Base-by-base conservation (phyloP, 441 rosid genomes). In the Arabidopsis hybrid region DNA sequence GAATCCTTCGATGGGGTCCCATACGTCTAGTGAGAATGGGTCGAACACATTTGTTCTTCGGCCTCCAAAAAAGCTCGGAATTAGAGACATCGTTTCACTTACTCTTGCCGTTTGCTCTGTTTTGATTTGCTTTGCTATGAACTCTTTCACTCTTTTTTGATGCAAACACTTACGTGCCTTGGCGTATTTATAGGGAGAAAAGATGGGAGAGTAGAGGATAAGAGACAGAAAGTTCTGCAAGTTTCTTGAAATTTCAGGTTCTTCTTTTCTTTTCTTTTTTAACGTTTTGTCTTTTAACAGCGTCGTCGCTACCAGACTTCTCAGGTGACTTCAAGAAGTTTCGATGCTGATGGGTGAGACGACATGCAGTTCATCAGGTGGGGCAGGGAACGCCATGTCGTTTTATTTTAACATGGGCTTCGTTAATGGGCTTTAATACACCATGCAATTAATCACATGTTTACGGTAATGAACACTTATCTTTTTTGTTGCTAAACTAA, bases 11-110 rank as follows among this genome's bases (percentile, higher is more conserved):
- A 78, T 80, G 0, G 89, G 89, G 14, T 83, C 87, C 78, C 79
- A 85, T 0, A 79, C 29, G 62, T 79, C 82, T 2, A 53, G 18
- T 21, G 88, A 85, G 65, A 83, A 83, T 3, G 88, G 88, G 16
- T 85, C 86, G 60, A 81, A 83, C 34, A 73, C 74, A 18, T 78
- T 73, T 10, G 78, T 62, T 43, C 75, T 68, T 32, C 67, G 53
- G 3, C 75, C 81, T 3, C 81, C 81, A 7, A 78, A 73, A 62
- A 78, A 11, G 43, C 81, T 78, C 4, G 81, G 81, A 17, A 78
- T 62, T 39, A 78, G 26, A 39, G 81, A 60, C 81, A 78, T 78
- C 7, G 16, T 67, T 53, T n/a, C 36, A 9, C 42, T 38, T 39
- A 4, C 7, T 43, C 9, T 36, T 9, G 3, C 12, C 14, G 17